Conservation (phyloP, 1,284 basidiomycete species). For the Leccinum solheimii region DNA sequence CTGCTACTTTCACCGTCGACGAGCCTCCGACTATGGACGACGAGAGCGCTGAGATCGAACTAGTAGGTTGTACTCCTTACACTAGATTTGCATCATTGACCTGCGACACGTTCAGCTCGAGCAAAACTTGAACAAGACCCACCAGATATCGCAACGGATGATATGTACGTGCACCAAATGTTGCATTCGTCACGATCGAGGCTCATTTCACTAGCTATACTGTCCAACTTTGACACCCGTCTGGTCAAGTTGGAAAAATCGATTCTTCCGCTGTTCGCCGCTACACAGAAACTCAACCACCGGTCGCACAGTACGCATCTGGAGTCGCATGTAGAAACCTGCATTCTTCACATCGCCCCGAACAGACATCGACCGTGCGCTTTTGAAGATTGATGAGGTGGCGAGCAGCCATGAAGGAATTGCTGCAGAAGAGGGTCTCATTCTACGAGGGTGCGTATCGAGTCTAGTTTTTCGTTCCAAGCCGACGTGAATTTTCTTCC, state of each 20-base stretch:
- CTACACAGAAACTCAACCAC: conserved; percentile 71
- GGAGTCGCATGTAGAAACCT: background rate
- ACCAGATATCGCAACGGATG: conserved; percentile 80
- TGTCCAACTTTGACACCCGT: conserved; percentile 76
- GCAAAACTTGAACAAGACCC: conserved; percentile 81
- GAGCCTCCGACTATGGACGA: conserved; percentile 22
- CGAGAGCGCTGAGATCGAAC: conserved; percentile 31
- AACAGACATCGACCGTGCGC: conserved; percentile 74
- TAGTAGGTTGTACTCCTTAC: conserved; percentile 9
- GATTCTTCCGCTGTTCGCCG: conserved; percentile 72
- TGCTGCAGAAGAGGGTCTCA: conserved; percentile 72
- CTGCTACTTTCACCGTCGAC: background rate
- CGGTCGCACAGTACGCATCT: conserved; percentile 60
- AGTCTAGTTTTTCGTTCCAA: background rate
- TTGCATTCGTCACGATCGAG: background rate
- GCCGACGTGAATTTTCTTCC: background rate
- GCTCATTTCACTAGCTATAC: conserved; percentile 54
- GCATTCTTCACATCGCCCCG: conserved; percentile 6
- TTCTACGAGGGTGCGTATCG: conserved; percentile 63
- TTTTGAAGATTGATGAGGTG: conserved; percentile 75
- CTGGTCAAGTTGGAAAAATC: conserved; percentile 79
- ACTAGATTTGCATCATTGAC: background rate
- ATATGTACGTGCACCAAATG: conserved; percentile 54
- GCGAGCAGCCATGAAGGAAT: conserved; percentile 74
- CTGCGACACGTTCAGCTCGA: conserved; percentile 53